A percentile compares a stretch with the other conserved stretches of the same genome.
phyloP scores from a whole-genome alignment of 768 basidiomycete species.

The Pisolithus tinctorius region DNA sequence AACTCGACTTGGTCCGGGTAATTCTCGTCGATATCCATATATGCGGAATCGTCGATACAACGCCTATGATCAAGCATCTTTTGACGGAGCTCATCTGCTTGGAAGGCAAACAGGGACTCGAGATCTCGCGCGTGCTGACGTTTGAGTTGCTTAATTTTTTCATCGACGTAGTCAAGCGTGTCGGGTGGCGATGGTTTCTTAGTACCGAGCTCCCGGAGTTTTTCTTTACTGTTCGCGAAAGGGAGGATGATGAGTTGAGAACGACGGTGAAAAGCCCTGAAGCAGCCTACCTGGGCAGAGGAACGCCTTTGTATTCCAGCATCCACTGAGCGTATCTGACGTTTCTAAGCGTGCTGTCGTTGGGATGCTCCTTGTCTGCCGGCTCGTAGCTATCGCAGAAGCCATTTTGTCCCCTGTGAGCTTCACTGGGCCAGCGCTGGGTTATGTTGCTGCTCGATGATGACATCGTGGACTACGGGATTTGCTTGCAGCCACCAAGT shows the following conservation, averaged over 20 bases:
- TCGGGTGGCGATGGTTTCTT: constrained; percentile 11
- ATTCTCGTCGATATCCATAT: constrained; percentile 22
- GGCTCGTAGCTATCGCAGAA: constrained; percentile 14
- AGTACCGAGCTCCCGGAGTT: constrained; percentile 16
- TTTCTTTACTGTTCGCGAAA: constrained; percentile 9
- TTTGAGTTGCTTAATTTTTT: constrained; percentile 26
- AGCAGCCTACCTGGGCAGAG: constrained; percentile 34
- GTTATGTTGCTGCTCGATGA: not conserved
- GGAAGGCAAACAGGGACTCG: constrained; percentile 22
- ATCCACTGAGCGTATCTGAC: constrained; percentile 34
- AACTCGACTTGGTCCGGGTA: constrained; percentile 22
- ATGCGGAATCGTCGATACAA: constrained; percentile 19
- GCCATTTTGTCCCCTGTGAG: constrained; percentile 12
- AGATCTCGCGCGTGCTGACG: constrained; percentile 25
- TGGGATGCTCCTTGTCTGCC: constrained; percentile 12
- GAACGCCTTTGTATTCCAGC: constrained; percentile 32
- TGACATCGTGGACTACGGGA: not conserved
- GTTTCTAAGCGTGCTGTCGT: constrained; percentile 22
- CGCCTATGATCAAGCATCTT: constrained; percentile 26
- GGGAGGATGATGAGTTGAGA: no score
- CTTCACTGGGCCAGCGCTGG: constrained; percentile 9
- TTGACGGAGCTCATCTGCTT: constrained; percentile 26
- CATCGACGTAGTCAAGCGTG: constrained; percentile 19
- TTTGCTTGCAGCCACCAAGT: not conserved
- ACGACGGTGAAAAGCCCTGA: not conserved